phyloP scores from a whole-genome alignment of 2,329 filamentous ascomycete genomes.

The Akanthomyces muscarius region DNA sequence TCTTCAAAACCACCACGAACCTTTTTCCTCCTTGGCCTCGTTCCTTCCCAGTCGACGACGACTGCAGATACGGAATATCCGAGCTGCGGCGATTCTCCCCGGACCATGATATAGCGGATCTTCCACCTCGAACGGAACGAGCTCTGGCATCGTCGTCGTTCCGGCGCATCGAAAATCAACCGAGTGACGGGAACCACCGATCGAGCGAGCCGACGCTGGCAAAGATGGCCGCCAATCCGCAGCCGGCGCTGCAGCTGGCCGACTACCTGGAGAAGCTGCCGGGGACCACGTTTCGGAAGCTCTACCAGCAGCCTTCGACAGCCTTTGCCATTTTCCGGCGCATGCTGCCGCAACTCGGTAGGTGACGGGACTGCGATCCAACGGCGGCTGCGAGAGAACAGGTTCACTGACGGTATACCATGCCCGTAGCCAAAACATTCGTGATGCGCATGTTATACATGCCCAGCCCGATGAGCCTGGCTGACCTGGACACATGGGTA shows the following conservation, averaged over 20 bases:
- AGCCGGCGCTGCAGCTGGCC: constrained; percentile 59
- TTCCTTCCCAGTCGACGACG: neutral
- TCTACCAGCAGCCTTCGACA: constrained; percentile 95
- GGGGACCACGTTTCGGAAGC: constrained; percentile 80
- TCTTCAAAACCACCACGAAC: neutral
- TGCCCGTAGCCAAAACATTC: constrained; percentile 73
- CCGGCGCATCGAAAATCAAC: neutral
- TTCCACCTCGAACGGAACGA: neutral
- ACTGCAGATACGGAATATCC: neutral
- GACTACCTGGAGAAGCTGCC: constrained; percentile 92
- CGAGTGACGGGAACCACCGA: neutral
- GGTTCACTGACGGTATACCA: neutral
- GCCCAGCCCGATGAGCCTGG: constrained; percentile 71
- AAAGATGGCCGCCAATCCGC: constrained; percentile 43
- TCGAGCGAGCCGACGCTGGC: constrained; percentile 11
- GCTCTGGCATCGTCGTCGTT: constrained; percentile 15
- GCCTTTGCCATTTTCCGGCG: constrained; percentile 93
- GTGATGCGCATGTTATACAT: constrained; percentile 96
- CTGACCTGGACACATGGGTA: constrained; percentile 83
- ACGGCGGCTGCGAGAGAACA: neutral
- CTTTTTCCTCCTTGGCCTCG: neutral
- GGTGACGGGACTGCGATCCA: constrained; percentile 22
- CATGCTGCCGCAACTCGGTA: constrained; percentile 90
- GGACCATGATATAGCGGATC: constrained; percentile 20
- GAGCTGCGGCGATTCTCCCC: neutral